Percentiles rank a stretch among this genome's conserved stretches.
Conservation (phyloP, 306 rosid species). For the Medicago arabica region DNA sequence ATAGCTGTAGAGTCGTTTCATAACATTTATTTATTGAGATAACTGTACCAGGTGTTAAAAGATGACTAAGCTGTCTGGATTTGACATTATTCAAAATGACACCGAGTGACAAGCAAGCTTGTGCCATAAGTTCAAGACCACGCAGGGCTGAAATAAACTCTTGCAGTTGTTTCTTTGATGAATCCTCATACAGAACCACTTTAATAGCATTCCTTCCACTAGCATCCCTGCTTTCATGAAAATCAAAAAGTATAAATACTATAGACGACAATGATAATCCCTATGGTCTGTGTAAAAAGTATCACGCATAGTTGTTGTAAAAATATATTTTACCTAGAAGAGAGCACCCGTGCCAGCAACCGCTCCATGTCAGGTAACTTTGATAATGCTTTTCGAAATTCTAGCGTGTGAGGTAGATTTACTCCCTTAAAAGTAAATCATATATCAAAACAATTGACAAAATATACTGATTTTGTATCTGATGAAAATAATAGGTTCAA, state of each 20-base stretch:
- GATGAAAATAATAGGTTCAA: slow-evolving; percentile 5
- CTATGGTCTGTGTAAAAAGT: slow-evolving; percentile 23
- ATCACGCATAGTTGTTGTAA: slow-evolving; percentile 10
- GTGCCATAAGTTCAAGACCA: slow-evolving; percentile 84
- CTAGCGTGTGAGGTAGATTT: slow-evolving; percentile 73
- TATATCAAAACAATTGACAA: slow-evolving; percentile 31
- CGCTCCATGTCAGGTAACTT: slow-evolving; percentile 88
- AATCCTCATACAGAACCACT: slow-evolving; percentile 89
- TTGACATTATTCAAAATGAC: slow-evolving; percentile 64
- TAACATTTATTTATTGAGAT: slow-evolving; percentile 12
- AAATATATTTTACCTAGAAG: slow-evolving; percentile 63
- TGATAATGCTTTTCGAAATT: slow-evolving; percentile 69
- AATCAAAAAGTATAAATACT: slow-evolving; percentile 43
- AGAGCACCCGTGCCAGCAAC: slow-evolving; percentile 78
- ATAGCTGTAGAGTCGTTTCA: slow-evolving; percentile 27
- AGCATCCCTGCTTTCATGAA: slow-evolving; percentile 68
- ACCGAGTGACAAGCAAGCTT: slow-evolving; percentile 72
- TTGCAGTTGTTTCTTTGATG: slow-evolving; percentile 81
- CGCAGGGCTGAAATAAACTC: slow-evolving; percentile 82
- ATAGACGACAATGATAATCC: slow-evolving; percentile 12
- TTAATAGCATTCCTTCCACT: slow-evolving; percentile 86
- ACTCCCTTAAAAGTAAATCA: slow-evolving; percentile 65
- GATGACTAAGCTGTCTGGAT: slow-evolving; percentile 66
- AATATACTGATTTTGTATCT: not conserved
- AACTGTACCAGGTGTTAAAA: slow-evolving; percentile 79